Evolutionary conservation across 441 rosid species (phyloP).

Genomic region (Cnidoscolus chayamansa): DNA sequence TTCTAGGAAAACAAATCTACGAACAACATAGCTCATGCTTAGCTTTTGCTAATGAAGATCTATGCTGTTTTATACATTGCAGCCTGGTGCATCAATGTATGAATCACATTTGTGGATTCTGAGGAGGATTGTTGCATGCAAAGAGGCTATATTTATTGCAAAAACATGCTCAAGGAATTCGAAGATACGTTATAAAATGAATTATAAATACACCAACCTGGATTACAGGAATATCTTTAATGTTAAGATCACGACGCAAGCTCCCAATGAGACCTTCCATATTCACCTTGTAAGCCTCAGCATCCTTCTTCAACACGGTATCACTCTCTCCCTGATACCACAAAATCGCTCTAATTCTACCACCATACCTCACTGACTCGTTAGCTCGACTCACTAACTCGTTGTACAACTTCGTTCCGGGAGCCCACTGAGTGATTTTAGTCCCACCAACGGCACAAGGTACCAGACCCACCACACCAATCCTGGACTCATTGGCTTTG

Average conservation of each 20-base stretch:
- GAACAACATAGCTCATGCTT: no score
- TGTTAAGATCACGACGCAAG: slow-evolving; percentile 55
- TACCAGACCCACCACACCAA: slow-evolving; percentile 54
- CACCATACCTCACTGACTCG: slow-evolving; percentile 47
- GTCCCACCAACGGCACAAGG: slow-evolving; percentile 92
- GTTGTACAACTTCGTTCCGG: slow-evolving; percentile 53
- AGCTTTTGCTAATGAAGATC: no score
- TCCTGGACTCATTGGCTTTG: slow-evolving; percentile 12
- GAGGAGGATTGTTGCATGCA: no score
- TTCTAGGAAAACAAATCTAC: no score
- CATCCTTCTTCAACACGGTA: slow-evolving; percentile 43
- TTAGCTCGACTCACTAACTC: slow-evolving; percentile 57
- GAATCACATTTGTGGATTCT: no score
- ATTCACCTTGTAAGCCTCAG: slow-evolving; percentile 51
- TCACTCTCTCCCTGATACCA: slow-evolving; percentile 97
- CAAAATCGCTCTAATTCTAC: slow-evolving; percentile 59
- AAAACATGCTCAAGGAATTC: no score
- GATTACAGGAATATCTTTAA: slow-evolving; percentile 67
- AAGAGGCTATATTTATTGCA: no score
- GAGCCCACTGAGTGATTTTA: slow-evolving; percentile 73
- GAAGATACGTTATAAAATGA: no score
- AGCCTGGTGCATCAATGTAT: no score
- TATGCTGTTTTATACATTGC: no score
- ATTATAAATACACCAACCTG: slow-evolving; percentile 39
- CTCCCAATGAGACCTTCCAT: slow-evolving; percentile 50